These are phyloP conservation scores for Zymoseptoria crescenta DNA, from an alignment of 2,329 filamentous ascomycete species.

Conservation along the genomic window DNA sequence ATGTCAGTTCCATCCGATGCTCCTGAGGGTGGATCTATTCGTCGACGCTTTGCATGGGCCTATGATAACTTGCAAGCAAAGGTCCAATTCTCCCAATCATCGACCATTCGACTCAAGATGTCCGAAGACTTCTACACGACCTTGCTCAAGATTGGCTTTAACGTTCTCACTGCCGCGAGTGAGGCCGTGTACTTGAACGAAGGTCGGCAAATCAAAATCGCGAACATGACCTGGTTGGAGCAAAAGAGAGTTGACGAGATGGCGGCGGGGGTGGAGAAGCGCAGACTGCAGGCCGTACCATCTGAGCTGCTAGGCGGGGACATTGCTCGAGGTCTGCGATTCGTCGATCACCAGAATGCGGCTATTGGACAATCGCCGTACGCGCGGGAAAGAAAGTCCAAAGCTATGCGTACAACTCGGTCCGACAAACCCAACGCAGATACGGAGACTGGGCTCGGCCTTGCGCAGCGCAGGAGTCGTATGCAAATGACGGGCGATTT, in stretches of 20 bases:
- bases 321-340: constrained; percentile 32
- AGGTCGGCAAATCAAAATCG: constrained; percentile 65
- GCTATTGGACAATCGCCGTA: constrained; percentile 45
- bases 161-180: constrained; percentile 82
- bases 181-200: constrained; percentile 95
- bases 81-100: constrained; percentile 62
- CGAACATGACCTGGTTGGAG: constrained; percentile 81
- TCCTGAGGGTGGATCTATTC: constrained; percentile 38
- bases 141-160: constrained; percentile 77
- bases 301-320: constrained; percentile 36
- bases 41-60: constrained; percentile 59
- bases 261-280: constrained; percentile 42
- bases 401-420: constrained; percentile 15
- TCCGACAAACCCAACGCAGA: constrained; percentile 17
- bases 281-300: constrained; percentile 33
- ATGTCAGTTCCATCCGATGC: constrained; percentile 52
- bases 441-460: constrained; percentile 61
- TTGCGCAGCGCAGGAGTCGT: constrained; percentile 67
- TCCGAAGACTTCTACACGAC: constrained; percentile 96
- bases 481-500: constrained; percentile 73
- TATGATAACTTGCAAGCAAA: constrained; percentile 90
- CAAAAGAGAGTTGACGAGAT: constrained; percentile 75
- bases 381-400: constrained; percentile 56
- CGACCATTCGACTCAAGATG: constrained; percentile 65
- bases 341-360: constrained; percentile 26